Percentiles rank a stretch among this genome's conserved stretches.
Evolutionary conservation across 192 early-diverging fungal genomes (phyloP).

Genomic region (Podila verticillata): DNA sequence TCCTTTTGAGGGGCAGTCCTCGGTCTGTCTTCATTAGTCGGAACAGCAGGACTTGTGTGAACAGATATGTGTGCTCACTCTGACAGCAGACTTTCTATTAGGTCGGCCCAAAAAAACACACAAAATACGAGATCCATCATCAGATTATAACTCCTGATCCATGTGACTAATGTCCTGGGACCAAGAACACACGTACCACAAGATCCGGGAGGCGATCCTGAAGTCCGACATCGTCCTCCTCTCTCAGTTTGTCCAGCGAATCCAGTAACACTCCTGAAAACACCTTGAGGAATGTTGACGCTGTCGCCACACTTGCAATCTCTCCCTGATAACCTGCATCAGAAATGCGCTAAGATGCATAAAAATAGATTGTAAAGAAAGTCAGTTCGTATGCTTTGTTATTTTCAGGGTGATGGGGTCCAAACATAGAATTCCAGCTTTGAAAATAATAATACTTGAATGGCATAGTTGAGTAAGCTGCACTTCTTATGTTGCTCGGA

Average conservation of each 20-base stretch:
- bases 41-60: conserved; percentile 57
- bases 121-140: not conserved
- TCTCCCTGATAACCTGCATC: conserved; percentile 72
- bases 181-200: conserved; percentile 46
- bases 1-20: conserved; percentile 52
- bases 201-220: conserved; percentile 66
- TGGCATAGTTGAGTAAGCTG: conserved; percentile 67
- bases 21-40: conserved; percentile 54
- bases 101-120: not conserved
- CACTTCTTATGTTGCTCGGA: conserved; percentile 71
- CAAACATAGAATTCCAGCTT: too few species aligned
- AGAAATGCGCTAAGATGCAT: conserved; percentile 59
- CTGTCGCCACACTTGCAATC: conserved; percentile 70
- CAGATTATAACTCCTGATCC: too few species aligned
- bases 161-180: too few species aligned
- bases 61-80: conserved; percentile 65
- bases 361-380: not conserved
- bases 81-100: conserved; percentile 61
- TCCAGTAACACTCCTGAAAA: conserved; percentile 72
- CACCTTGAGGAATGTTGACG: conserved; percentile 72
- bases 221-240: conserved; percentile 66
- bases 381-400: not conserved
- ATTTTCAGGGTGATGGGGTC: too few species aligned
- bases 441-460: conserved; percentile 55
- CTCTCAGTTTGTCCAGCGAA: conserved; percentile 66